Percentiles rank a stretch among this genome's conserved stretches.
These are phyloP conservation scores for Pelargonium nanum DNA, from an alignment of 345 rosid species.

Conservation along the genomic window DNA sequence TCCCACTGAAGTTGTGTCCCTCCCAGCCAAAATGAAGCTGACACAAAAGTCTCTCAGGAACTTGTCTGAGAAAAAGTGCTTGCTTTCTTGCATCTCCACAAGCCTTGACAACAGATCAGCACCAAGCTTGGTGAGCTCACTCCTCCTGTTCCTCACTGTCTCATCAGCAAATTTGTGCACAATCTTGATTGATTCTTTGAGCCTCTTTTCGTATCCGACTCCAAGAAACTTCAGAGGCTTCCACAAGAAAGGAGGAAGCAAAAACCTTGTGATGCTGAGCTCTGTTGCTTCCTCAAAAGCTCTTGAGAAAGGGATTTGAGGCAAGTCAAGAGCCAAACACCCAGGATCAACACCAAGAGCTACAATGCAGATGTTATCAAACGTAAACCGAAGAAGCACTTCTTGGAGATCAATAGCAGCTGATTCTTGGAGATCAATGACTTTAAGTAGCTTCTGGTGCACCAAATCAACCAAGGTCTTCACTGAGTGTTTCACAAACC, in stretches of 20 bases:
- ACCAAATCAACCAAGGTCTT: constrained; percentile 39
- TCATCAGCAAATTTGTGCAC: constrained; percentile 53
- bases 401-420: constrained; percentile 61
- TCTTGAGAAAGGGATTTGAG: constrained; percentile 56
- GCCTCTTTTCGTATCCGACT: constrained; percentile 48
- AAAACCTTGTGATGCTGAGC: constrained; percentile 44
- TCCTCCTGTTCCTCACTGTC: constrained; percentile 29
- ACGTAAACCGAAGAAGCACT: constrained; percentile 55
- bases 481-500: constrained; percentile 40
- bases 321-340: constrained; percentile 44
- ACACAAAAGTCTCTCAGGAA: constrained; percentile 54
- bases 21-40: constrained; percentile 62
- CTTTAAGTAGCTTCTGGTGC: constrained; percentile 40
- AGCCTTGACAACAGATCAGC: constrained; percentile 56
- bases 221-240: constrained; percentile 51
- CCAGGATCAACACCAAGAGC: constrained; percentile 72
- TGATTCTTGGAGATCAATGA: constrained; percentile 28
- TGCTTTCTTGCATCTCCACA: constrained; percentile 26
- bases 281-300: constrained; percentile 82
- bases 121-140: constrained; percentile 13
- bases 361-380: constrained; percentile 57
- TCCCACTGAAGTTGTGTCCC: constrained; percentile 74
- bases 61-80: constrained; percentile 24
- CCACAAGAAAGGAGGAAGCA: constrained; percentile 58
- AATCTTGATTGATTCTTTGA: constrained; percentile 39